Conservation (phyloP, 805 yeast genomes). For the Zygotorulaspora florentina region DNA sequence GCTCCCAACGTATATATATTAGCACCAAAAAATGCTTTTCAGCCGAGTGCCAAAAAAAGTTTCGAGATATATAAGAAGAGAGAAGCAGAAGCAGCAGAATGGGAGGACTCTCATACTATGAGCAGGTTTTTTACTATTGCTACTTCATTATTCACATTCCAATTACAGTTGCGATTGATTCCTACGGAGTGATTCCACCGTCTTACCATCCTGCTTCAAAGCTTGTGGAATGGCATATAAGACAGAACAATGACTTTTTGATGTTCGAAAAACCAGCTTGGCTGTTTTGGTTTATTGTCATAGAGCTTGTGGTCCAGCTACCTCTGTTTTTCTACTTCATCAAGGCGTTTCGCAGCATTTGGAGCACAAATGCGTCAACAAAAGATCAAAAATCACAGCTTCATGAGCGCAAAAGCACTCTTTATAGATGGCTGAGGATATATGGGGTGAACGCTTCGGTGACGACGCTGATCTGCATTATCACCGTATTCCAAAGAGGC, state of each 20-base stretch:
- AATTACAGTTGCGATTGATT: conserved; percentile 70
- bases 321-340: conserved; percentile 61
- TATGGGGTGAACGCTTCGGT: conserved; percentile 83
- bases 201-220: conserved; percentile 44
- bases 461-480: conserved; percentile 71
- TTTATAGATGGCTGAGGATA: conserved; percentile 40
- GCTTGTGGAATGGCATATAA: conserved; percentile 56
- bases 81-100: background rate
- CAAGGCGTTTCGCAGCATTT: conserved; percentile 5
- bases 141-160: conserved; percentile 67
- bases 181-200: conserved; percentile 62
- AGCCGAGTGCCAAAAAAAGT: background rate
- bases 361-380: conserved; percentile 7
- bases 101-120: conserved; percentile 8
- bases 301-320: conserved; percentile 72
- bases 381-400: conserved; percentile 8
- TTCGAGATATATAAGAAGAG: background rate
- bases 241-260: conserved; percentile 67
- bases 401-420: conserved; percentile 7
- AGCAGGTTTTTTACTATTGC: conserved; percentile 40
- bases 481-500: conserved; percentile 39
- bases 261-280: conserved; percentile 58
- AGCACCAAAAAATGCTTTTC: too few species aligned
- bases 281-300: conserved; percentile 64
- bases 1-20: too few species aligned